Evolutionary conservation across 495 filamentous ascomycete species (phyloP), one percentile per base, ranked within the genome.

Genomic region (Lepidopterella palustris): DNA sequence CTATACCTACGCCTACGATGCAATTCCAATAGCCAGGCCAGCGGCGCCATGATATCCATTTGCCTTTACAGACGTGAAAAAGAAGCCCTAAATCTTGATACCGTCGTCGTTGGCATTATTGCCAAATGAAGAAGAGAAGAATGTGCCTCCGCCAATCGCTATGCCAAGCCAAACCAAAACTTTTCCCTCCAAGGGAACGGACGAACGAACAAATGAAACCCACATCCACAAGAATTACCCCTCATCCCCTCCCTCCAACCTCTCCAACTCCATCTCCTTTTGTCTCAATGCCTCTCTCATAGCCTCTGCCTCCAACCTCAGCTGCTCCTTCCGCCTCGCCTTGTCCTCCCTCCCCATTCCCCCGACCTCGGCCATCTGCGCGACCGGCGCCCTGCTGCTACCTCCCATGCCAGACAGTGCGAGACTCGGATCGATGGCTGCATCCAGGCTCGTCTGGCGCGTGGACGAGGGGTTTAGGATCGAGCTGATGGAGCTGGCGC

Each of bases 241-340:
- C 53, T 15, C 52, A 20, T 23, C 55, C 5, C 55, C 53, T 20
- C 40, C 35, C 3, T 65, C 68, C 54, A 72, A 20, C 64, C 86
- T 87, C 25, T 86, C 87, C 57, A 95, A 71, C 58, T 95, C 89
- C 53, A 84, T 79, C 71, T 95, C 89, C 68, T 89, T 92, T 23
- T 82, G 83, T 20, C 81, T 79, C 32, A 96, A 73, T 67, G 86
- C 75, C 66, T 87, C 83, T 28, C 88, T 80, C 81, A 95, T 92
- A 57, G 78, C 76, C 67, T 92, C 86, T 0, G 86, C 82, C 72
- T 96, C 89, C 2, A 83, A 78, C 68, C 86, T 80, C 53, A 95
- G 74, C 60, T 83, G 51, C 47, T 66, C 64, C 25, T 63, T 66
- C 45, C 60, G 54, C 31, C 23, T 49, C 0, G 31, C 31, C n/a